phyloP scores from a whole-genome alignment of 2,329 filamentous ascomycete genomes.

The Diaporthe vaccinii region DNA sequence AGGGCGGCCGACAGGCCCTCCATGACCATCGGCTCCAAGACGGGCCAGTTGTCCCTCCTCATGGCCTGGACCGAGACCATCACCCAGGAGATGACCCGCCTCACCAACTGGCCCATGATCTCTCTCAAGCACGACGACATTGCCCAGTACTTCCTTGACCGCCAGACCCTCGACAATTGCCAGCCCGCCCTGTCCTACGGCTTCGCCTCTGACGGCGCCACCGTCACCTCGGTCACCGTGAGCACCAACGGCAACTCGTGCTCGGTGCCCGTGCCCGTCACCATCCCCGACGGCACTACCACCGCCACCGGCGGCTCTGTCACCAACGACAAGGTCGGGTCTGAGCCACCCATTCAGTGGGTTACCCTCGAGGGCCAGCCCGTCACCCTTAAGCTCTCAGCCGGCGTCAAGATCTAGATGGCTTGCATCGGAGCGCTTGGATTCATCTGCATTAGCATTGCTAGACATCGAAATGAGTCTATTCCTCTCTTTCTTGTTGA shows the following conservation, averaged over 20 bases:
- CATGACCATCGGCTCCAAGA: constrained; percentile 13
- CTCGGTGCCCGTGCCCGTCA: constrained; percentile 4
- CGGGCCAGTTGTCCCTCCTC: constrained; percentile 1
- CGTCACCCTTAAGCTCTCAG: constrained; percentile 5
- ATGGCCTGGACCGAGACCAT: constrained; percentile 18
- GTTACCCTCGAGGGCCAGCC: neutral
- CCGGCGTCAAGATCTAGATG: neutral
- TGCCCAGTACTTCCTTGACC: constrained; percentile 6
- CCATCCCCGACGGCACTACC: neutral
- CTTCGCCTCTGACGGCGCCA: neutral
- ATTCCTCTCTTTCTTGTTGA: neutral
- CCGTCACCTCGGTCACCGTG: constrained; percentile 7
- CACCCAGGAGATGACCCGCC: constrained; percentile 11
- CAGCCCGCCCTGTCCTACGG: constrained; percentile 10
- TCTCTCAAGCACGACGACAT: constrained; percentile 20
- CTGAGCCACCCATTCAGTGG: constrained; percentile 16
- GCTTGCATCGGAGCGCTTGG: neutral
- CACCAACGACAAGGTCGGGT: neutral
- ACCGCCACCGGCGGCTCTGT: neutral
- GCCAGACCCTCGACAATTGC: neutral
- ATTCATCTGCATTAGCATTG: neutral
- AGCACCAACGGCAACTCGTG: neutral
- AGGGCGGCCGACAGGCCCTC: constrained; percentile 1
- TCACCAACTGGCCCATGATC: constrained; percentile 21
- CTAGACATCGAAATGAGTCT: neutral